Percentiles rank a stretch among this genome's conserved stretches.
Evolutionary conservation across 768 basidiomycete genomes (phyloP).

Genomic region (Tephrocybe sp.): DNA sequence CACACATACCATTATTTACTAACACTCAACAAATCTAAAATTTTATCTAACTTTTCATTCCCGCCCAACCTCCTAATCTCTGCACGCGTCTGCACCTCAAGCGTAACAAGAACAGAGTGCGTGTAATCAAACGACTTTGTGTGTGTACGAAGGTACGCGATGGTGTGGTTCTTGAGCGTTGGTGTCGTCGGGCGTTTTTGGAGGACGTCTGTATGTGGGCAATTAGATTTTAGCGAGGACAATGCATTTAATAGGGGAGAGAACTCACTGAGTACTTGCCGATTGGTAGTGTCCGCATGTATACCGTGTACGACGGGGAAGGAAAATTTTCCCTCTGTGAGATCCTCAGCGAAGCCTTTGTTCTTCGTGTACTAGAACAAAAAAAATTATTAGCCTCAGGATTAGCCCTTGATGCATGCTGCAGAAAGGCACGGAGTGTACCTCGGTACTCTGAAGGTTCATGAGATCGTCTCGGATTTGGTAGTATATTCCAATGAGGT

Average conservation of each 20-base stretch:
- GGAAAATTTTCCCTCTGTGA: slow-evolving; percentile 97
- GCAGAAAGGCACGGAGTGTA: slow-evolving; percentile 31
- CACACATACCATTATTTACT: neutral
- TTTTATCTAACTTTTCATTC: slow-evolving; percentile 58
- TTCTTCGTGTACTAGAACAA: slow-evolving; percentile 76
- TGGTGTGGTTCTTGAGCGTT: slow-evolving; percentile 78
- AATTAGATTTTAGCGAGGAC: neutral
- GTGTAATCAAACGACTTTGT: slow-evolving; percentile 93
- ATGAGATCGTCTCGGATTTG: slow-evolving; percentile 98
- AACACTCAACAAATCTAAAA: slow-evolving; percentile 43
- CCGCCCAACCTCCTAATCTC: slow-evolving; percentile 81
- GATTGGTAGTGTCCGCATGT: slow-evolving; percentile 72
- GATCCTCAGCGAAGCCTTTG: slow-evolving; percentile 90
- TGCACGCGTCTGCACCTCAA: slow-evolving; percentile 65
- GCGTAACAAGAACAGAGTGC: slow-evolving; percentile 56
- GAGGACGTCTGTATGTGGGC: slow-evolving; percentile 66
- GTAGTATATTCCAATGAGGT: slow-evolving; percentile 92
- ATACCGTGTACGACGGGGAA: slow-evolving; percentile 94
- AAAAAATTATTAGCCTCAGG: too few relatives aligned
- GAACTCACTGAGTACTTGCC: slow-evolving; percentile 78
- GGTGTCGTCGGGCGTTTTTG: slow-evolving; percentile 84
- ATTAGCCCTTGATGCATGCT: too few relatives aligned
- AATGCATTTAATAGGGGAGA: too few relatives aligned
- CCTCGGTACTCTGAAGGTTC: slow-evolving; percentile 89
- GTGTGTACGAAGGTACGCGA: slow-evolving; percentile 71